Conservation (phyloP, 306 rosid species). For the Vigna hirtella region DNA sequence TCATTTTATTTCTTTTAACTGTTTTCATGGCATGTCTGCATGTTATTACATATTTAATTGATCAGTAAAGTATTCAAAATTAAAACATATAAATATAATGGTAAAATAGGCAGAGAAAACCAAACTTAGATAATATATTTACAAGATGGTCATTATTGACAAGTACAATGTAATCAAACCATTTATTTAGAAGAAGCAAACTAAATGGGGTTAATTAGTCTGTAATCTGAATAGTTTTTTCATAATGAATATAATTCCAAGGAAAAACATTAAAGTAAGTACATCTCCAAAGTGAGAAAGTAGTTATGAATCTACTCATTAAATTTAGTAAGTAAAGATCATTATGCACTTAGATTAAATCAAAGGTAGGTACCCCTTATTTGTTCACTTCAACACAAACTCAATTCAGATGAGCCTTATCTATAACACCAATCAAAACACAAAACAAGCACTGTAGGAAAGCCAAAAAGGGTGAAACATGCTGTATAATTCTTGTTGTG, state of each 20-base stretch:
- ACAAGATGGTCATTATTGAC: too few species aligned
- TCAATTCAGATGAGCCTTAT: not conserved
- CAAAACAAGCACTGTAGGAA: constrained; percentile 10
- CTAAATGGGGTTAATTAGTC: too few species aligned
- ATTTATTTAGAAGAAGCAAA: too few species aligned
- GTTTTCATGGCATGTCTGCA: too few species aligned
- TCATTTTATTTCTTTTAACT: too few species aligned
- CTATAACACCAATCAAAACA: constrained; percentile 2
- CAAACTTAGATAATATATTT: too few species aligned
- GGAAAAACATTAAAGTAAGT: not conserved
- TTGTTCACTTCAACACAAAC: too few species aligned
- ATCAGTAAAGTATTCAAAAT: too few species aligned
- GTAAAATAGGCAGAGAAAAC: too few species aligned
- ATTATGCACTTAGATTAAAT: not conserved
- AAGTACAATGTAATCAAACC: too few species aligned
- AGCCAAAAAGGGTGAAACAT: constrained; percentile 21
- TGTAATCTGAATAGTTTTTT: not conserved
- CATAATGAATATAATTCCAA: not conserved
- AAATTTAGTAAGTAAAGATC: not conserved
- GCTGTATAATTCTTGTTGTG: constrained; percentile 6
- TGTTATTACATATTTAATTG: too few species aligned
- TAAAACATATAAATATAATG: too few species aligned
- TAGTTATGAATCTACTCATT: not conserved
- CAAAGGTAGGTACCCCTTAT: not conserved
- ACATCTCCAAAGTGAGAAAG: not conserved